Evolutionary conservation across 192 early-diverging fungal species (phyloP), one percentile per base, ranked within the genome.

Genomic region (Phycomyces nitens): DNA sequence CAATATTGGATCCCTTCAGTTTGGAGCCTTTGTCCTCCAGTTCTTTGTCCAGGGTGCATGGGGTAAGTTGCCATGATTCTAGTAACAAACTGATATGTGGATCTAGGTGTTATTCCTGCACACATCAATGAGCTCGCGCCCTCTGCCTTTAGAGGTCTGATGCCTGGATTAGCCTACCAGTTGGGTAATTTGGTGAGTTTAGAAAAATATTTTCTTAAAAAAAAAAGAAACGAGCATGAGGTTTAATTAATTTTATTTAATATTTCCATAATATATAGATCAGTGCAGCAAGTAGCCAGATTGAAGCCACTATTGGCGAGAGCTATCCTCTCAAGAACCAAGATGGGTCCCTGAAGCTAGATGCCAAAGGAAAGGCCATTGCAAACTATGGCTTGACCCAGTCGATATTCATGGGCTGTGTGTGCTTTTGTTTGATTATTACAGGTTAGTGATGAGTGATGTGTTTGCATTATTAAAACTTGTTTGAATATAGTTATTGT

Each of bases 151-250:
- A 83, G 90, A 10, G 82, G 82, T n/a, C 79, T 84, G 2, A 84
- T 92, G 56, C 86, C 88, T 11, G 88, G 90, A 15, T 69, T 92
- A 15, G 64, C 86, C 2, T 90, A 89, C 69, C 88, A 92, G 74
- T 73, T 88, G 12, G 90, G 88, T 27, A 92, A 88, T 60, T 71
- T 92, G 61, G 81, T 90, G 7, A 34, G 82, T 81, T 21, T 78
- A 34, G 7, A n/a, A n/a, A n/a, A n/a, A n/a, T n/a, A n/a, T n/a
- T n/a, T n/a, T n/a, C n/a, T n/a, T n/a, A n/a, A n/a, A n/a, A n/a
- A n/a, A n/a, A n/a, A n/a, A n/a, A n/a, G 82, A 65, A 83, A 86
- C 43, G 85, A 84, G 50, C 74, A 78, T n/a, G 67, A 65, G 24
- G 12, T 61, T 60, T 18, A 58, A 14, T 8, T 20, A 43, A 49